Conservation (phyloP, 2,329 filamentous ascomycete species). For the Trichoderma lentiforme region DNA sequence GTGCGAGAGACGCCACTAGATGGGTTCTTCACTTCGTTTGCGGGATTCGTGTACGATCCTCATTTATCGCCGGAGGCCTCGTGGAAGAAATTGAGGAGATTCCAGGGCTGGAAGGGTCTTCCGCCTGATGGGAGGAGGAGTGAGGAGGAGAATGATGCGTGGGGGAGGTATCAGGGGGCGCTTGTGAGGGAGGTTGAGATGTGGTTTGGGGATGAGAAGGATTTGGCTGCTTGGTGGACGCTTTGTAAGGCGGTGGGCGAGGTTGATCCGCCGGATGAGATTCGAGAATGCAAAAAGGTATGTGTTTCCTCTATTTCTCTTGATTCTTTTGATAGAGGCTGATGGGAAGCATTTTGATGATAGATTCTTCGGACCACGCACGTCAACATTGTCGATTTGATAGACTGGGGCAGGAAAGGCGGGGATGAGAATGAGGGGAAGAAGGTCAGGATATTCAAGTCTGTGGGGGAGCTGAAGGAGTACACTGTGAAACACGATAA, state of each 20-base stretch:
- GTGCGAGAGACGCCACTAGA: background rate
- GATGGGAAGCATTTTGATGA: background rate
- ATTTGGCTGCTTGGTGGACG: background rate
- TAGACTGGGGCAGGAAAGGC: background rate
- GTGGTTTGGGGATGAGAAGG: background rate
- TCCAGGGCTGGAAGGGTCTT: background rate
- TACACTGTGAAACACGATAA: background rate
- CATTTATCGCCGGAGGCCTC: background rate
- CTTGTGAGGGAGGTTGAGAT: background rate
- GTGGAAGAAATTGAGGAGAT: background rate
- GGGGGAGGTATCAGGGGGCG: background rate
- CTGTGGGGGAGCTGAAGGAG: background rate
- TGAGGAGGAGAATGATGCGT: background rate
- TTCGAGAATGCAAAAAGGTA: background rate
- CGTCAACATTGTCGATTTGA: conserved; percentile 6
- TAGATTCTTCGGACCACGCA: conserved; percentile 3
- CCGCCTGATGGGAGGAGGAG: background rate
- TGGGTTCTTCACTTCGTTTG: background rate
- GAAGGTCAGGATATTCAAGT: background rate
- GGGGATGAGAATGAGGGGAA: background rate
- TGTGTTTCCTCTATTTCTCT: background rate
- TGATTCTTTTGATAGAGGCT: background rate
- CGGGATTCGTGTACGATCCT: background rate
- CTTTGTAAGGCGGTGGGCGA: background rate
- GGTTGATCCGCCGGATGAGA: background rate